These are phyloP conservation scores for Malus orientalis DNA, from an alignment of 306 rosid species.

Conservation along the genomic window DNA sequence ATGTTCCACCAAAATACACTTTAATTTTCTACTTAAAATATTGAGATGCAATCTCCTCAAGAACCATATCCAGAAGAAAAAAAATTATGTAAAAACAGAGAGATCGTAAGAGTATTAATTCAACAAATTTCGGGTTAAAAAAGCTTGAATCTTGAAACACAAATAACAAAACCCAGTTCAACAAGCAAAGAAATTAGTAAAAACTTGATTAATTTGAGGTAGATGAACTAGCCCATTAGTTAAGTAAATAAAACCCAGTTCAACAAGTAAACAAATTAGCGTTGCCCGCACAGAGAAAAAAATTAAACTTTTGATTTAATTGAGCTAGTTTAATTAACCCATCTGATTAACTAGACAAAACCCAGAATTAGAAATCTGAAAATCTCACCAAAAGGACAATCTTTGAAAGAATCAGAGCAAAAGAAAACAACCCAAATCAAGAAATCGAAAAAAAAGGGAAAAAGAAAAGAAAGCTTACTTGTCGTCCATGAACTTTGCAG, in stretches of 20 bases:
- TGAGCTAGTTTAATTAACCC: background rate
- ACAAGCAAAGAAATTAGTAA: background rate
- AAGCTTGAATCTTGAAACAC: background rate
- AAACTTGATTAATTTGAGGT: background rate
- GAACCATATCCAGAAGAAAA: background rate
- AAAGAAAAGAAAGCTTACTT: slow-evolving; percentile 28
- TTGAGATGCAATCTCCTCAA: background rate
- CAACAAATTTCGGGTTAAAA: background rate
- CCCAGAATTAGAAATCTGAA: background rate
- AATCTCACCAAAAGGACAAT: background rate
- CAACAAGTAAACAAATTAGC: background rate
- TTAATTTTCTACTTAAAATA: background rate
- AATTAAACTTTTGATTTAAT: background rate
- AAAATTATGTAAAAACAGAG: background rate
- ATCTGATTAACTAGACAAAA: background rate
- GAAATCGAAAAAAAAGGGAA: background rate
- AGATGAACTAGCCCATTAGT: background rate
- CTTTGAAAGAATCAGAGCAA: background rate
- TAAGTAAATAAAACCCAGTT: background rate
- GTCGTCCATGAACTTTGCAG: slow-evolving; percentile 96
- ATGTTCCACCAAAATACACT: background rate
- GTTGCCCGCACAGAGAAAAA: background rate
- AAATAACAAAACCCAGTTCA: background rate
- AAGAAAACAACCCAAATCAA: background rate
- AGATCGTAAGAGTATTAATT: background rate